Evolutionary conservation across 805 yeast species (phyloP).

Genomic region (Myxozyma lipomycoides): DNA sequence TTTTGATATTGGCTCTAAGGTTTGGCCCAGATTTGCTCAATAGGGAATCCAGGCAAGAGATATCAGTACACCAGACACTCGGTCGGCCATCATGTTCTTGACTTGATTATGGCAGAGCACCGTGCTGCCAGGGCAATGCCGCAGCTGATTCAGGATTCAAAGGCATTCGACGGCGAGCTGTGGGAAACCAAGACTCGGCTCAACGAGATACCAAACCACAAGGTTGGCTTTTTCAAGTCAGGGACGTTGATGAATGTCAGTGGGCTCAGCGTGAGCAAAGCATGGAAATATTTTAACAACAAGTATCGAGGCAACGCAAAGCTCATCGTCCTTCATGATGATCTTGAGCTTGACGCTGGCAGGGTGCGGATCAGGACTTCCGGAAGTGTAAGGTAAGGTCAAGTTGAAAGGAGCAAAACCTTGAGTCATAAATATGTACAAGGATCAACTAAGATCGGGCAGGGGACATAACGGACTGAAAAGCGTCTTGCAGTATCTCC

Average conservation of each 20-base stretch:
- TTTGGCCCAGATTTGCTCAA: slow-evolving; percentile 49
- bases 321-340: slow-evolving; percentile 73
- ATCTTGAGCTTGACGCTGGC: slow-evolving; percentile 63
- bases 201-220: slow-evolving; percentile 23
- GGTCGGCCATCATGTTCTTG: slow-evolving; percentile 61
- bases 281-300: slow-evolving; percentile 43
- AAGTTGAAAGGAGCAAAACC: neutral
- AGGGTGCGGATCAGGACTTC: slow-evolving; percentile 58
- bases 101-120: slow-evolving; percentile 32
- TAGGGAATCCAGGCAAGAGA: slow-evolving; percentile 73
- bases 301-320: slow-evolving; percentile 37
- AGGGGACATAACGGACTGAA: slow-evolving; percentile 85
- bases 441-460: neutral
- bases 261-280: slow-evolving; percentile 53
- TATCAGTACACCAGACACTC: slow-evolving; percentile 68
- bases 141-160: neutral
- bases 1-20: too few relatives aligned
- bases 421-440: neutral
- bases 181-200: slow-evolving; percentile 32
- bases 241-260: slow-evolving; percentile 64
- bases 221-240: slow-evolving; percentile 49
- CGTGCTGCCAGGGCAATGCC: neutral
- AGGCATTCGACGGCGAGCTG: slow-evolving; percentile 15
- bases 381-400: slow-evolving; percentile 46
- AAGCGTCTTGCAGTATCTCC: slow-evolving; percentile 48